phyloP scores from a whole-genome alignment of 306 rosid species.

The Trifolium pratense region DNA sequence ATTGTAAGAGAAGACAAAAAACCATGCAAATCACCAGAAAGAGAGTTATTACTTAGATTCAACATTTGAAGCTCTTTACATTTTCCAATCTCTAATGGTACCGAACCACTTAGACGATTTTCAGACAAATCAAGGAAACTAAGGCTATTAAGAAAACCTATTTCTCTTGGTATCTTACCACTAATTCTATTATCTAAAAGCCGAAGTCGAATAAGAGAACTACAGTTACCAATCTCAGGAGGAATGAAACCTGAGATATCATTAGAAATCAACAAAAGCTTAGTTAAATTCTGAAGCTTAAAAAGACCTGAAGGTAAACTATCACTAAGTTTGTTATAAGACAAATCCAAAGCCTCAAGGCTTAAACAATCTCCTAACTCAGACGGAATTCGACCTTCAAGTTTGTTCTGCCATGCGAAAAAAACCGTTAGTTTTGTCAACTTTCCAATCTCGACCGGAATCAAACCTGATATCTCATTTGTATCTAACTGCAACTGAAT shows the following conservation, averaged over 20 bases:
- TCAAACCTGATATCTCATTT: slow-evolving; percentile 72
- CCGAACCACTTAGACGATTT: slow-evolving; percentile 64
- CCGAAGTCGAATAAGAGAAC: slow-evolving; percentile 72
- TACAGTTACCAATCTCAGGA: slow-evolving; percentile 65
- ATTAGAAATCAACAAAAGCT: slow-evolving; percentile 75
- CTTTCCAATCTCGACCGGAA: slow-evolving; percentile 73
- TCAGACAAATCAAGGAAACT: slow-evolving; percentile 80
- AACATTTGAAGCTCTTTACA: slow-evolving; percentile 78
- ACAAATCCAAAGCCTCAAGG: slow-evolving; percentile 80
- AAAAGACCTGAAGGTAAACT: slow-evolving; percentile 73
- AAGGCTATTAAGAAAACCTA: slow-evolving; percentile 61
- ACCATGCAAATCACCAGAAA: slow-evolving; percentile 66
- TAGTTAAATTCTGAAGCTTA: slow-evolving; percentile 75
- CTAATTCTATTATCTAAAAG: slow-evolving; percentile 64
- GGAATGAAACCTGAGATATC: slow-evolving; percentile 75
- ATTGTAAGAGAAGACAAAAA: slow-evolving; percentile 63
- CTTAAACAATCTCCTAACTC: slow-evolving; percentile 62
- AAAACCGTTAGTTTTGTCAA: slow-evolving; percentile 61
- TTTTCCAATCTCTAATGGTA: slow-evolving; percentile 71
- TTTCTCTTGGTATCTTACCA: slow-evolving; percentile 72
- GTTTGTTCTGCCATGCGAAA: slow-evolving; percentile 90
- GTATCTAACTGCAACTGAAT: slow-evolving; percentile 81
- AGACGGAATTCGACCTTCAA: slow-evolving; percentile 76
- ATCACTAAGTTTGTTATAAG: slow-evolving; percentile 70
- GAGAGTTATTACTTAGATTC: slow-evolving; percentile 79